phyloP scores from a whole-genome alignment of 805 yeast genomes.

The Metschnikowia proteae region DNA sequence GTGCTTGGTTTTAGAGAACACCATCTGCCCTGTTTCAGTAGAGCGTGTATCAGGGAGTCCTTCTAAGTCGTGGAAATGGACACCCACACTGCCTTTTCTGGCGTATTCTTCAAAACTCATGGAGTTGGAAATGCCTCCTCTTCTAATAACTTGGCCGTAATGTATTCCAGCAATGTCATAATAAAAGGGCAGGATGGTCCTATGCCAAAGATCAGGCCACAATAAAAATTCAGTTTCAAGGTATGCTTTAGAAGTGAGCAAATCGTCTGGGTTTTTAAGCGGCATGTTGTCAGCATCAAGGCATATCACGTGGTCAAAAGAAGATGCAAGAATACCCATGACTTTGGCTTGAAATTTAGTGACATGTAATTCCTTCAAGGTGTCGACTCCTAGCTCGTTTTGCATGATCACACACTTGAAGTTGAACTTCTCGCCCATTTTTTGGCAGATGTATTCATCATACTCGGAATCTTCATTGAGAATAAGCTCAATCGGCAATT shows the following conservation, averaged over 20 bases:
- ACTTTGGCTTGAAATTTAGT: conserved; percentile 28
- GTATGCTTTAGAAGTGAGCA: conserved; percentile 25
- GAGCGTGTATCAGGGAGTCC: conserved; percentile 27
- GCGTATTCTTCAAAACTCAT: conserved; percentile 20
- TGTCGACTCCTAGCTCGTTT: conserved; percentile 22
- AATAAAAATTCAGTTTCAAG: conserved; percentile 25
- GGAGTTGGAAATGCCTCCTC: conserved; percentile 29
- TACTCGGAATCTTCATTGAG: conserved; percentile 24
- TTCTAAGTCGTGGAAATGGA: conserved; percentile 30
- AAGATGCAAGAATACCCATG: conserved; percentile 30
- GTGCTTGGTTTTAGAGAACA: conserved; percentile 31
- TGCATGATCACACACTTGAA: conserved; percentile 28
- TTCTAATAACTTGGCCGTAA: conserved; percentile 26
- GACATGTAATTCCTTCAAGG: conserved; percentile 16
- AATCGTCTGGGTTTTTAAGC: conserved; percentile 26
- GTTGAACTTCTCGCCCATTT: conserved; percentile 23
- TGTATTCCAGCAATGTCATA: conserved; percentile 31
- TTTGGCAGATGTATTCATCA: conserved; percentile 26
- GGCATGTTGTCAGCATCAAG: conserved; percentile 36
- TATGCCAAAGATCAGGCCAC: conserved; percentile 39
- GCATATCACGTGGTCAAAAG: conserved; percentile 31
- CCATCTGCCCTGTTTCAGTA: conserved; percentile 35
- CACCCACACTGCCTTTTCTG: conserved; percentile 14
- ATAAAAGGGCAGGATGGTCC: conserved; percentile 29
- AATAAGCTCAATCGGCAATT: conserved; percentile 34